Evolutionary conservation across 75 land plant species (phyloP), one percentile per base, ranked within the genome.

Genomic region (Cryptomeria japonica): DNA sequence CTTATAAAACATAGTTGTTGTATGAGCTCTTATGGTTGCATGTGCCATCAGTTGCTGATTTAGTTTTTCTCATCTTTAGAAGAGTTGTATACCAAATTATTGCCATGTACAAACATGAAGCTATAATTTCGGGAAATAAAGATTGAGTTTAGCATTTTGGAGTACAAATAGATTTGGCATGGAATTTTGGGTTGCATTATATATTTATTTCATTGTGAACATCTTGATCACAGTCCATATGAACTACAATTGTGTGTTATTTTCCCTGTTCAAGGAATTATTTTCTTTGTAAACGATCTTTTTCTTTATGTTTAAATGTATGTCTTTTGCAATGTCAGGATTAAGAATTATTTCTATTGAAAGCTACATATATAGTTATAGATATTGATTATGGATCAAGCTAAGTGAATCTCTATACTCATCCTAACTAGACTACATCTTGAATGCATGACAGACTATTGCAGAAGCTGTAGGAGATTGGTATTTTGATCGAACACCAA

Each of bases 401-500:
- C 84, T n/a, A 11, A 41, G 85, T 72, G 31, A n/a, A 16, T 36
- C 25, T 36, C 36, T 15, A 37, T 13, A 36, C 13, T 51, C 42
- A 38, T 44, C 46, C 15, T 82, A 61, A 41, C 31, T 89, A 42
- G 55, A 5, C 19, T 56, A 58, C 41, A 86, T 34, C 28, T 49
- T 36, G 83, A 61, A 39, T 22, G 44, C 44, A 51, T 84, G 77
- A 72, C 90, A 96, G 98, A 86, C 88, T 22, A 90, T 93, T 85
- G 94, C 96, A 25, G 44, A 90, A 86, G 92, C 96, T 86, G 91
- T 96, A 51, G 93, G 95, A 85, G 95, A 95, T 83, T 96, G 98
- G 98, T 96, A 93, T 49, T 96, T 95, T 77, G 96, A 94, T 16
- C 88, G 95, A 19, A 2, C 56, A 19, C 77, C 31, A 3, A 73